A percentile compares a stretch with the other conserved stretches of the same genome.
phyloP scores from a whole-genome alignment of 139 green algal species.

The Spirogloea muscicola region DNA sequence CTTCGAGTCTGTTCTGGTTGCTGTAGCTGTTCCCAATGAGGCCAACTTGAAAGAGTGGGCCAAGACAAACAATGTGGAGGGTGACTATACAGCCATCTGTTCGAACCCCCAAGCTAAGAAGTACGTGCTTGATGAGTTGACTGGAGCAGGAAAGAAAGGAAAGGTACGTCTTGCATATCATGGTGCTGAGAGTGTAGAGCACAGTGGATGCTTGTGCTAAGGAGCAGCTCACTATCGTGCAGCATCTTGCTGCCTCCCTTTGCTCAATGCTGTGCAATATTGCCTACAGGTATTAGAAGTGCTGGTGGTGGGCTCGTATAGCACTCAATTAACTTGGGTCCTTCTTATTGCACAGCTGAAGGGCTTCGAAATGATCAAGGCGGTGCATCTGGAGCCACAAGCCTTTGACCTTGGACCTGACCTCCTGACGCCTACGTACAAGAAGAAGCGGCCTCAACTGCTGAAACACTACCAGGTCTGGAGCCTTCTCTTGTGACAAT shows the following conservation, averaged over 20 bases:
- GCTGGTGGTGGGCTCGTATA: no score
- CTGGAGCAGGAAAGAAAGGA: conserved; percentile 68
- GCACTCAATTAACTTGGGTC: no score
- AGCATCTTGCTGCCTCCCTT: no score
- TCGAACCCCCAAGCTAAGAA: conserved; percentile 43
- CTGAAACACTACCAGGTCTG: conserved; percentile 52
- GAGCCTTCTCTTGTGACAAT: neutral
- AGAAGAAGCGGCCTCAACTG: conserved; percentile 74
- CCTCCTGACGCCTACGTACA: conserved; percentile 87
- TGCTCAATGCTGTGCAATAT: no score
- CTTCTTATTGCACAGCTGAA: no score
- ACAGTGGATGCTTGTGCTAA: no score
- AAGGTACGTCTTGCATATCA: conserved; percentile 64
- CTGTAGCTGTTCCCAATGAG: conserved; percentile 76
- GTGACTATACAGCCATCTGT: conserved; percentile 35
- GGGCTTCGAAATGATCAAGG: conserved; percentile 55
- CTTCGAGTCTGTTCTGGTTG: conserved; percentile 81
- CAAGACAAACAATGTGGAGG: conserved; percentile 28
- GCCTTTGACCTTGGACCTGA: conserved; percentile 72
- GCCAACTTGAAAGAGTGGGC: conserved; percentile 63
- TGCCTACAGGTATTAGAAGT: no score
- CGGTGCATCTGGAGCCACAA: conserved; percentile 61
- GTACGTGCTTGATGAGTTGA: conserved; percentile 54
- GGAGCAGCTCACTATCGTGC: no score
- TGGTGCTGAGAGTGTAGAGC: no score